Conservation (phyloP, 73 alveolate genomes). For the Symbiodinium pilosum region DNA sequence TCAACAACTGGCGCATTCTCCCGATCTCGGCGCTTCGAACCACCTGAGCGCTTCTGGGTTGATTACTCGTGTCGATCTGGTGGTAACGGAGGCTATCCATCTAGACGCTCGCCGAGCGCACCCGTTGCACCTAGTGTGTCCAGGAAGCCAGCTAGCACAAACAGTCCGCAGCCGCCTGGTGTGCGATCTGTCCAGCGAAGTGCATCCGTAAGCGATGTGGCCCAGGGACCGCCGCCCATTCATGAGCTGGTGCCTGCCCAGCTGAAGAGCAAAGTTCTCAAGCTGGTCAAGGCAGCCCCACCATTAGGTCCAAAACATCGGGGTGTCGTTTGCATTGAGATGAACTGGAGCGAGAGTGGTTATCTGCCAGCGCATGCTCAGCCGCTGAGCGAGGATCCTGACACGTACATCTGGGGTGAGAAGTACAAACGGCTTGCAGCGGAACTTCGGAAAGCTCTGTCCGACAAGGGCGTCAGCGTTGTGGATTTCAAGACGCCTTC, state of each 20-base stretch:
- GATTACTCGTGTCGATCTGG: not conserved
- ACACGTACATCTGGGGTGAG: not conserved
- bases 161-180: not conserved
- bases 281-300: not conserved
- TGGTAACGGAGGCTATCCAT: not conserved
- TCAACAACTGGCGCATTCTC: not conserved
- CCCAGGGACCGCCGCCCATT: not conserved
- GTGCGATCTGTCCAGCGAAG: not conserved
- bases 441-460: not conserved
- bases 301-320: not conserved
- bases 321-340: not conserved
- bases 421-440: not conserved
- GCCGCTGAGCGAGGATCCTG: not conserved
- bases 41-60: not conserved
- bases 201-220: not conserved
- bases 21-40: not conserved
- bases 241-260: not conserved
- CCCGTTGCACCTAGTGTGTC: not conserved
- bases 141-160: not conserved
- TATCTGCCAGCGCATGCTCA: not conserved
- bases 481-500: not conserved
- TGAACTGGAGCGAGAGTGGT: constrained; percentile 2
- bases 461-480: not conserved
- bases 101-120: not conserved
- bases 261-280: not conserved